Base-by-base conservation (phyloP, 768 basidiomycete species). In the Pleurotus eryngii region DNA sequence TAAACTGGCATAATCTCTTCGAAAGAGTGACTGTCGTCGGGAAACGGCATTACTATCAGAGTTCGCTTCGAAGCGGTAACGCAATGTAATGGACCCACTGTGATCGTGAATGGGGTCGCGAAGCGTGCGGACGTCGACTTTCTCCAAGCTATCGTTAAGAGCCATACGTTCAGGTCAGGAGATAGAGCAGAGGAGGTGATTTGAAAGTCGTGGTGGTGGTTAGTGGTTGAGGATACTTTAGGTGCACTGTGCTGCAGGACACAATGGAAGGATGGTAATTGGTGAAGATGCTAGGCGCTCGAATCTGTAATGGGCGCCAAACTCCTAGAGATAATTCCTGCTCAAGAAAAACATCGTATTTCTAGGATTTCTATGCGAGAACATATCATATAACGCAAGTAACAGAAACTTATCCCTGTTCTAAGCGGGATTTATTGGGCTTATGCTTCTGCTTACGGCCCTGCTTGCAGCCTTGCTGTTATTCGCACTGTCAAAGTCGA, bases 401-500 rank as follows among this genome's bases (percentile, higher is more conserved):
- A 35, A 9, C 30, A 35, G 3, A 35, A 9, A 30, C 30, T 26
- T 14, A 8, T 35, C 20, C 53, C 9, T 8, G 4, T 17, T 22
- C 43, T 45, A 56, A 18, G 43, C 46, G 12, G 43, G 30, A 12
- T 39, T 48, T 18, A 46, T 24, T 9, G 67, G 68, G 46, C 70
- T 70, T 18, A 63, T 58, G 57, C 63, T 66, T 55, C 69, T 67
- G 60, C 74, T 75, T 9, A 65, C 65, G 14, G 61, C 61, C 45
- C 73, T 61, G 61, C 77, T 78, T 5, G 57, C 69, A 5, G 64
- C 61, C 17, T 73, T 66, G 56, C 73, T 76, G 39, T 62, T 64
- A 37, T 51, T 42, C 37, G 65, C 59, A 49, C 74, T 75, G 60
- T 82, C 81, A 57, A 78, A 81, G 57, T 81, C 79, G 56, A 78